Base-by-base conservation (phyloP, 179 eudicot species). In the Camellia oleifera region DNA sequence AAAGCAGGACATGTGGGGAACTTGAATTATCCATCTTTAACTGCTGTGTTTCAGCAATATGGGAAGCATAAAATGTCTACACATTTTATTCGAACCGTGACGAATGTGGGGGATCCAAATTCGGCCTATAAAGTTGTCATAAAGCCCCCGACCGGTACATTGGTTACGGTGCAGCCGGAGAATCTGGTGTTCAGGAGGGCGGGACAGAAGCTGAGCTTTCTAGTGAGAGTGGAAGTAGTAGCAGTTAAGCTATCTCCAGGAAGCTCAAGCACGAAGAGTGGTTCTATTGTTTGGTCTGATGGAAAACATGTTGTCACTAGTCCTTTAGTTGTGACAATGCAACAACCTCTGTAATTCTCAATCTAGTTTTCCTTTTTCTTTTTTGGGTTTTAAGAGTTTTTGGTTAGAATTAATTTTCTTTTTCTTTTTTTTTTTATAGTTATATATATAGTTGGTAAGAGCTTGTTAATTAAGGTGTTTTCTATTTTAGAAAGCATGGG, bases 301-400 rank as follows among this genome's bases (percentile, higher is more conserved):
- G 99, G 97, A 56, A 89, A 91, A 78, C 98, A 86, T 71, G 72
- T 46, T 14, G 99, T 95, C 26, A 90, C 85, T 1, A 93, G 97
- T 83, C 97, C 99, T 0, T 65, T 95, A 64, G 90, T 92, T 74
- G 92, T 94, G 69, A 92, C 99, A 69, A 85, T 92, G 95, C 99
- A 95, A 72, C 86, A 94, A 68, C 98, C 99, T 66, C 86, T 92
- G 15, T 88, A 80, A 79, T 67, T 18, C 17, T 14, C 13, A 58
- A 20, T 11, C 20, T 77, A 1, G 76, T 62, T 14, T 77, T 32
- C 40, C 40, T 32, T 32, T 32, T 32, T 32, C 40, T 32, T 32
- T 32, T 53, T 2, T 45, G 69, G 62, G 17, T 18, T 75, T 76
- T 18, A 32, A 50, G 46, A 45, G 67, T 7, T 61, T 46, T 9